phyloP scores from a whole-genome alignment of 805 yeast genomes.

The Priceomyces melissophilus region DNA sequence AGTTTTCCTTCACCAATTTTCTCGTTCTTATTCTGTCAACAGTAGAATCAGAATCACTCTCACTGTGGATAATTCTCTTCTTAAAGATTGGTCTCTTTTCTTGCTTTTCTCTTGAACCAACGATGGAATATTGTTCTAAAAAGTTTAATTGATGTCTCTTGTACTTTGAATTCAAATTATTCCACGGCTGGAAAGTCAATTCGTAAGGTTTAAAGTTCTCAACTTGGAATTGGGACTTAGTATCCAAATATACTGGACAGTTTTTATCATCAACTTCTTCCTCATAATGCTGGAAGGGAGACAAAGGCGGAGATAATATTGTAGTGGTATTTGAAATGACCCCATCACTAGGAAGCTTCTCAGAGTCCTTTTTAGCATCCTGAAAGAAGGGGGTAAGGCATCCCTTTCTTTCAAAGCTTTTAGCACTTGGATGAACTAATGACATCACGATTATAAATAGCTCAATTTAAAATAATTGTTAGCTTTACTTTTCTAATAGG shows the following conservation, averaged over 20 bases:
- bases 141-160: constrained; percentile 50
- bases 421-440: constrained; percentile 3
- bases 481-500: too few relatives aligned
- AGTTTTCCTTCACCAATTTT: constrained; percentile 45
- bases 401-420: constrained; percentile 3
- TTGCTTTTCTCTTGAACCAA: constrained; percentile 11
- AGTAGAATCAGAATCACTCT: constrained; percentile 31
- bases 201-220: constrained; percentile 45
- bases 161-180: constrained; percentile 40
- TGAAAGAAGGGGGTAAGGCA: constrained; percentile 3
- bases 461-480: too few relatives aligned
- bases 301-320: constrained; percentile 47
- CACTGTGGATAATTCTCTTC: constrained; percentile 21
- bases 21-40: constrained; percentile 58
- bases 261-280: background rate
- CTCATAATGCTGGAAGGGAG: constrained; percentile 32
- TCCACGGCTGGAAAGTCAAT: constrained; percentile 53
- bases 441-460: constrained; percentile 1
- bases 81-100: constrained; percentile 9
- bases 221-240: constrained; percentile 42
- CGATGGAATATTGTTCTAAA: constrained; percentile 47
- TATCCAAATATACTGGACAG: constrained; percentile 12
- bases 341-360: background rate
- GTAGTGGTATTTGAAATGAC: constrained; percentile 4
- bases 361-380: background rate